These are phyloP conservation scores for Adansonia madagascariensis DNA, from an alignment of 441 rosid species.

Conservation along the genomic window DNA sequence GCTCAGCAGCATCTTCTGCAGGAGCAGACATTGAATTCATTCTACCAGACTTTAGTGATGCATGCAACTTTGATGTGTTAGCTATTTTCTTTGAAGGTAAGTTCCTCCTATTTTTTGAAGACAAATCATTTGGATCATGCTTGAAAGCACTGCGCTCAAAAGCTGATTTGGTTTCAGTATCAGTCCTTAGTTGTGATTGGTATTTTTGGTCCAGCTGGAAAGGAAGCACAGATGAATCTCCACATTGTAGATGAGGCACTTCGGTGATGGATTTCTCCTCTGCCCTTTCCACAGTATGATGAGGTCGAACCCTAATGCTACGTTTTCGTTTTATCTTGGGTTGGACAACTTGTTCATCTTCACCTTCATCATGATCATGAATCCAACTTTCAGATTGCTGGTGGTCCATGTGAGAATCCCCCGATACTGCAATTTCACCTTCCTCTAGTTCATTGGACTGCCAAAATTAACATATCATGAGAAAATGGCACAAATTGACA, in stretches of 20 bases:
- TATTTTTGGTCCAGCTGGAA: conserved; percentile 64
- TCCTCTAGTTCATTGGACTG: conserved; percentile 96
- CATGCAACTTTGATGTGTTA: conserved; percentile 67
- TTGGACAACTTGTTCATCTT: conserved; percentile 97
- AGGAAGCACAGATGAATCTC: conserved; percentile 53
- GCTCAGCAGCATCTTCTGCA: conserved; percentile 64
- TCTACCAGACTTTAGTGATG: conserved; percentile 75
- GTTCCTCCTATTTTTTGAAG: conserved; percentile 63
- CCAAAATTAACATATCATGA: conserved; percentile 34
- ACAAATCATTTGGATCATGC: conserved; percentile 73
- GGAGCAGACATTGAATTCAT: conserved; percentile 52
- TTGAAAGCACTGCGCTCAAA: conserved; percentile 53
- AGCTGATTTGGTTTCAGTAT: conserved; percentile 48
- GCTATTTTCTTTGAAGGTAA: conserved; percentile 67
- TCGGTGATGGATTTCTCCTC: conserved; percentile 64
- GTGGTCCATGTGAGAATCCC: conserved; percentile 90
- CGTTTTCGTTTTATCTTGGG: conserved; percentile 96
- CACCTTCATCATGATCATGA: conserved; percentile 95
- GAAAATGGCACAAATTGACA: conserved; percentile 27
- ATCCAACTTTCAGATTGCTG: conserved; percentile 97
- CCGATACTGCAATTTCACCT: conserved; percentile 96
- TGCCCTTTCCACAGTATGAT: conserved; percentile 68
- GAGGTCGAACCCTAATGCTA: conserved; percentile 89
- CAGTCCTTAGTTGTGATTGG: conserved; percentile 66
- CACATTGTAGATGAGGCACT: conserved; percentile 49